phyloP scores from a whole-genome alignment of 1,284 basidiomycete species.

The Thelephora terrestris region DNA sequence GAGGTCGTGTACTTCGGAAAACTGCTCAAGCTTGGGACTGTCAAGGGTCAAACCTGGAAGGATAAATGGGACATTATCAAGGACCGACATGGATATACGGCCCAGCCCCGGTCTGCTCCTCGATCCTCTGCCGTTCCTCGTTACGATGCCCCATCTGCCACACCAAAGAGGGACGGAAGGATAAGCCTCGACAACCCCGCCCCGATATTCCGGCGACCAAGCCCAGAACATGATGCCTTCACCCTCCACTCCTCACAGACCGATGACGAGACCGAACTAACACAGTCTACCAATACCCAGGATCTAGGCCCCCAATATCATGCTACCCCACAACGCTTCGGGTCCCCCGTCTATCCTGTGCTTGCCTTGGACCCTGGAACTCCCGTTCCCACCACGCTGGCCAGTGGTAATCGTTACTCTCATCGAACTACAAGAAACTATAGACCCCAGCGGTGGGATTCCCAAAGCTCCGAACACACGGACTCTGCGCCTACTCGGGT shows the following conservation, averaged over 20 bases:
- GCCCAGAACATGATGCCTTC: slow-evolving; percentile 30
- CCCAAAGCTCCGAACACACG: slow-evolving; percentile 29
- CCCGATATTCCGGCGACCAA: slow-evolving; percentile 1
- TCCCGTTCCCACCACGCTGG: slow-evolving; percentile 10
- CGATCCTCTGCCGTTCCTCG: slow-evolving; percentile 1
- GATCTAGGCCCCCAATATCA: slow-evolving; percentile 13
- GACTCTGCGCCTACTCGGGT: slow-evolving; percentile 26
- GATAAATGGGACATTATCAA: slow-evolving; percentile 70
- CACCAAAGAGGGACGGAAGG: not conserved
- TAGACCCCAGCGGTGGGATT: slow-evolving; percentile 24
- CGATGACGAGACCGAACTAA: slow-evolving; percentile 15
- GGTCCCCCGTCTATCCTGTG: slow-evolving; percentile 14
- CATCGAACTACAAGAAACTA: slow-evolving; percentile 16
- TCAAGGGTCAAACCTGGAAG: slow-evolving; percentile 66
- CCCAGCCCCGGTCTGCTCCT: slow-evolving; percentile 13
- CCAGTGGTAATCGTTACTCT: slow-evolving; percentile 11
- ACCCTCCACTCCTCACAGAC: slow-evolving; percentile 37
- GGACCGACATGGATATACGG: slow-evolving; percentile 34
- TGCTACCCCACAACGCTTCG: slow-evolving; percentile 15
- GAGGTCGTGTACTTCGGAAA: slow-evolving; percentile 76
- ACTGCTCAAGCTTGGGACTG: slow-evolving; percentile 65
- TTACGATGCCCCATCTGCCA: slow-evolving; percentile 1
- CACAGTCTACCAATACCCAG: slow-evolving; percentile 14
- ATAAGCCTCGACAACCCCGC: not conserved
- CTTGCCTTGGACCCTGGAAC: slow-evolving; percentile 22